Base-by-base conservation (phyloP, 441 rosid species). In the Arabidopsis lyrata region DNA sequence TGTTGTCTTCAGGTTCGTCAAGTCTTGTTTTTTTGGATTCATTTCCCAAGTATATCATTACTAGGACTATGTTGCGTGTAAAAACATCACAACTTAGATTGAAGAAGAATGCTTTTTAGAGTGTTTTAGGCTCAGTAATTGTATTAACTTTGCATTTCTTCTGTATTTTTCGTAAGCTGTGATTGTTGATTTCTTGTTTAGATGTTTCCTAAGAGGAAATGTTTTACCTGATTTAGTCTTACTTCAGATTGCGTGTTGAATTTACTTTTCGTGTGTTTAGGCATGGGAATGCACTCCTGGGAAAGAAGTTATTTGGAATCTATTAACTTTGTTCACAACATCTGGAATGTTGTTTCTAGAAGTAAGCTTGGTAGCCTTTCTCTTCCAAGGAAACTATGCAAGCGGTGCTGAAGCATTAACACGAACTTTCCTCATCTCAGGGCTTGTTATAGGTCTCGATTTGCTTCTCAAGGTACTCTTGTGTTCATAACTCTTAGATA, bases 351-450 rank as follows among this genome's bases (percentile, higher is more conserved):
- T 95, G 74, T 92, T 92, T 79, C 45, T 95, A 66, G 99, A 95
- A 90, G 90, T 92, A 64, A 95, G 99, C 84, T 87, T 92, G 92
- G 84, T 95, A 76, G 97, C 99, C 31, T 90, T 95, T 83, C 75
- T 95, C 68, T 82, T 88, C 72, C 96, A 92, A 81, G 99, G 99
- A 72, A 92, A 90, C 84, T 84, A 89, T 73, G 89, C 90, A 7
- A 89, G 92, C 34, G 98, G 99, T 1, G 77, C 87, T 76, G 86
- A 90, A 71, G 94, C 97, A 35, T 75, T 95, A 42, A 85, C 95
- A 16, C 82, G 92, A 32, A 88, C 97, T 1, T 92, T 95, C 80
- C 85, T 84, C 13, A 69, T 92, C 75, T 88, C 97, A 0, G 95
- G 97, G 52, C 80, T 90, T 9, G 54, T 90, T 60, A 89, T 90